Percentiles rank a stretch among this genome's conserved stretches.
phyloP scores from a whole-genome alignment of 108 stramenopile genomes.

The Cyclotella baltica region DNA sequence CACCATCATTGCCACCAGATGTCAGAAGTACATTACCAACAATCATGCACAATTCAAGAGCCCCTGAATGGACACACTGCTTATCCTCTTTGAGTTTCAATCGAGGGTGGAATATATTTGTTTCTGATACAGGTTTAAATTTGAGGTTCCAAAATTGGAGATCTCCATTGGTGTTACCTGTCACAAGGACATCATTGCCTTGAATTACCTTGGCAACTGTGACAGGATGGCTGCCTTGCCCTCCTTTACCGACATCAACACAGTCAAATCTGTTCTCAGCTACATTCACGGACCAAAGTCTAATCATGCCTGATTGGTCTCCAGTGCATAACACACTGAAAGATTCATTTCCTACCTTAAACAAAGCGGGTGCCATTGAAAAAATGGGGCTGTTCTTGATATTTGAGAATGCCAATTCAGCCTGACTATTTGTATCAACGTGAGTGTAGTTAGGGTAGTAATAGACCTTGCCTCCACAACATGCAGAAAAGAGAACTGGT shows the following conservation, averaged over 20 bases:
- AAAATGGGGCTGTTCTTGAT: conserved; percentile 18
- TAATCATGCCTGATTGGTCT: conserved; percentile 25
- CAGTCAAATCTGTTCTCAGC: not conserved
- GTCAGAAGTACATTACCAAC: conserved; percentile 43
- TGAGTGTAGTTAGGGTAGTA: conserved; percentile 26
- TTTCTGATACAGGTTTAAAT: not conserved
- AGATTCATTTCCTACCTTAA: not conserved
- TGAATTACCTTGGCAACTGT: conserved; percentile 29
- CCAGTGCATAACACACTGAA: conserved; percentile 30
- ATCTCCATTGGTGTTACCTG: conserved; percentile 48
- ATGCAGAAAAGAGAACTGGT: conserved; percentile 17
- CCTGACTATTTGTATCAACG: conserved; percentile 11
- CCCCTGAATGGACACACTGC: conserved; percentile 15
- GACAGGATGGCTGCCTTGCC: conserved; percentile 30
- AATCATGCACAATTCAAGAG: conserved; percentile 22
- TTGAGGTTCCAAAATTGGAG: conserved; percentile 37
- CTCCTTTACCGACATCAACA: conserved; percentile 12
- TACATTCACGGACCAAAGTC: conserved; percentile 16
- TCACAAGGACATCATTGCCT: conserved; percentile 24
- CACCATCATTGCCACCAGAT: conserved; percentile 44
- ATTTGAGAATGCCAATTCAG: conserved; percentile 28
- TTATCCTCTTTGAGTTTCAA: conserved; percentile 23
- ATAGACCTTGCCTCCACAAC: conserved; percentile 18
- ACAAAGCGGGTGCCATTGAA: conserved; percentile 29
- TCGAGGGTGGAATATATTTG: conserved; percentile 1